Conservation (phyloP, 371 early-diverging fungal species). For the Zychaea mexicana region DNA sequence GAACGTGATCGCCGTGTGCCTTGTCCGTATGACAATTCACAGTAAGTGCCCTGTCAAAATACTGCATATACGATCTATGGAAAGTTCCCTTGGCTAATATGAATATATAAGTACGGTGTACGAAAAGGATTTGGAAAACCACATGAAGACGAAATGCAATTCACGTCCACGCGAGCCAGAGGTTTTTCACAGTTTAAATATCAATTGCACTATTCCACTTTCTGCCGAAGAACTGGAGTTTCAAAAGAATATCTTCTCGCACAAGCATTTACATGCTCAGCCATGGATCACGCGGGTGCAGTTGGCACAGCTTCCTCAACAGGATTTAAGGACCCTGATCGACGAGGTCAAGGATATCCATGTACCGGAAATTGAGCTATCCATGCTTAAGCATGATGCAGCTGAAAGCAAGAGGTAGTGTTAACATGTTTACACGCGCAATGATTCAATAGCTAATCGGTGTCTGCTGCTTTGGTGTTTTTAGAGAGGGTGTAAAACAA, state of each 20-base stretch:
- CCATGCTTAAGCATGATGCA: constrained; percentile 27
- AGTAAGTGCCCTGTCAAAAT: constrained; percentile 46
- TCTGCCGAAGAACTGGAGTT: constrained; percentile 50
- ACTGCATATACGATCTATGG: neutral
- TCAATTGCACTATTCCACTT: constrained; percentile 58
- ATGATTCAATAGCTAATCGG: neutral
- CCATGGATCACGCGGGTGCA: constrained; percentile 54
- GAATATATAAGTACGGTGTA: constrained; percentile 59
- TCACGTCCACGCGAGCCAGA: constrained; percentile 60
- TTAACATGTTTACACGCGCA: neutral
- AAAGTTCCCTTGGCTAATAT: too few species aligned
- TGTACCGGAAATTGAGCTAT: constrained; percentile 38
- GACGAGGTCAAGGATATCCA: constrained; percentile 46
- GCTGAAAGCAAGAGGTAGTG: constrained; percentile 1
- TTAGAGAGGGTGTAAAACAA: constrained; percentile 44
- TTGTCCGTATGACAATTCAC: constrained; percentile 82
- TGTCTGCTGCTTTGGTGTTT: neutral
- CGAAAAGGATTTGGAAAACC: constrained; percentile 64
- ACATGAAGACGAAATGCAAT: constrained; percentile 70
- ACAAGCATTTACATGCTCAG: constrained; percentile 43
- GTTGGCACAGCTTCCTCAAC: constrained; percentile 37
- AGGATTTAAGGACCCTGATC: constrained; percentile 50
- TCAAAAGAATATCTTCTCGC: constrained; percentile 42
- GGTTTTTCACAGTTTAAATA: constrained; percentile 50
- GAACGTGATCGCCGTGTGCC: constrained; percentile 57